Base-by-base conservation (phyloP, 2,329 filamentous ascomycete species). In the Trichothecium sympodiale region DNA sequence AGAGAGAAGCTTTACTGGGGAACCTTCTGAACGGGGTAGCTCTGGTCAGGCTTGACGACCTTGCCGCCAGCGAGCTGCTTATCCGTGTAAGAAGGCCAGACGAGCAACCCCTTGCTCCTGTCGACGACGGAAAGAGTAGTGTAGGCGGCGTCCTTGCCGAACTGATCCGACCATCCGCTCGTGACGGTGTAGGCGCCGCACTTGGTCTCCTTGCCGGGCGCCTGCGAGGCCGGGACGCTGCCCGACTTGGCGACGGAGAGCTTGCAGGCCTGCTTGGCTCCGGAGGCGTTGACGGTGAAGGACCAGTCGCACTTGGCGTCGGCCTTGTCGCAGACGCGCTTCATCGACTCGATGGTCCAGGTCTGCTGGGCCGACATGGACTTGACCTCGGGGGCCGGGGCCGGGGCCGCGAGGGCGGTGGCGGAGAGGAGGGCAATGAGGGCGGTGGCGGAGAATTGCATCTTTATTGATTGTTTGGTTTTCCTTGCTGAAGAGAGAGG, bases 131-230 rank as follows among this genome's bases (percentile, higher is more conserved):
- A 57, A 18, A 74, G 53, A 16, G 65, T 71, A 17, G 69, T 74
- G 59, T 74, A 75, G 43, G 67, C 71, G 17, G 65, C 56, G 41
- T 52, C 63, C 10, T 53, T 38, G 34, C 69, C 71, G 43, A 74
- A 75, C 46, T 71, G 62, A 48, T 61, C 69, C 50, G 62, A 69
- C 70, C 70, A 75, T 56, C 67, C 65, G 3, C 64, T 64, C 34
- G 65, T 67, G 48, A 75, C 46, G 42, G 60, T 67, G 59, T 60
- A 75, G 39, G 47, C 48, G 28, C 69, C 70, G 56, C 67, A 74
- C 34, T 43, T 56, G 39, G 50, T 43, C 17, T 34, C 38, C 18
- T 29, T 38, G 29, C 35, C 14, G 31, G 62, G 57, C n/a, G n/a
- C 14, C 58, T 61, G 33, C 58, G 60, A 48, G 40, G 56, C 54